A percentile compares a stretch with the other conserved stretches of the same genome.
phyloP scores from a whole-genome alignment of 257 asterid genomes.

The Verbena officinalis region DNA sequence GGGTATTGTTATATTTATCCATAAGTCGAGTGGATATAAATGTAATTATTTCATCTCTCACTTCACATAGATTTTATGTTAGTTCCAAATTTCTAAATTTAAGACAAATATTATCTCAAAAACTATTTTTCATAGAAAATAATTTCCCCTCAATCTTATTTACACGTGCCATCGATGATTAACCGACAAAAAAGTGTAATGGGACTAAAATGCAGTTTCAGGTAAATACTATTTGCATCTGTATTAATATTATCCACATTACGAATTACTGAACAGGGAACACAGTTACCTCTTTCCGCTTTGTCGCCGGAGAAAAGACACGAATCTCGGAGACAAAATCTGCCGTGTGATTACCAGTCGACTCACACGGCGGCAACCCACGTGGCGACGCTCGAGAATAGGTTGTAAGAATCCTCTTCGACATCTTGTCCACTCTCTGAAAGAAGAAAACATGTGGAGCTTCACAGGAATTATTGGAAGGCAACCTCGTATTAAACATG shows the following conservation, averaged over 20 bases:
- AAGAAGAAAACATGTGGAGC: conserved; percentile 19
- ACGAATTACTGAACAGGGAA: not conserved
- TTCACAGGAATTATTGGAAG: conserved; percentile 12
- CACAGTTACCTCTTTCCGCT: conserved; percentile 31
- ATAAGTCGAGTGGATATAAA: too few relatives aligned
- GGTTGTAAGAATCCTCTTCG: not conserved
- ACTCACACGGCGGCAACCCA: conserved; percentile 24
- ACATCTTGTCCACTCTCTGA: not conserved
- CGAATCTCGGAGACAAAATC: conserved; percentile 30
- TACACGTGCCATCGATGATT: not conserved
- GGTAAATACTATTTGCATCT: too few relatives aligned
- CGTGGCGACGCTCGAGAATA: conserved; percentile 33
- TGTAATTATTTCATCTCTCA: too few relatives aligned
- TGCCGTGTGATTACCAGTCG: conserved; percentile 30
- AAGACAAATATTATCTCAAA: not conserved
- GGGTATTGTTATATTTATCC: too few relatives aligned
- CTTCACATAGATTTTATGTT: too few relatives aligned
- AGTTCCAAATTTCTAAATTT: too few relatives aligned
- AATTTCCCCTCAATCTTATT: not conserved
- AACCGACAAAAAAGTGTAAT: too few relatives aligned
- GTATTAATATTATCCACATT: not conserved
- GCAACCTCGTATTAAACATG: conserved; percentile 28
- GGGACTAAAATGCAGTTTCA: too few relatives aligned
- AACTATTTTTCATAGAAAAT: not conserved
- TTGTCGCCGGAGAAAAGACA: conserved; percentile 30